A percentile compares a stretch with the other conserved stretches of the same genome.
Evolutionary conservation across 176 grass and related monocot species (phyloP).

Genomic region (Dactylis glomerata): DNA sequence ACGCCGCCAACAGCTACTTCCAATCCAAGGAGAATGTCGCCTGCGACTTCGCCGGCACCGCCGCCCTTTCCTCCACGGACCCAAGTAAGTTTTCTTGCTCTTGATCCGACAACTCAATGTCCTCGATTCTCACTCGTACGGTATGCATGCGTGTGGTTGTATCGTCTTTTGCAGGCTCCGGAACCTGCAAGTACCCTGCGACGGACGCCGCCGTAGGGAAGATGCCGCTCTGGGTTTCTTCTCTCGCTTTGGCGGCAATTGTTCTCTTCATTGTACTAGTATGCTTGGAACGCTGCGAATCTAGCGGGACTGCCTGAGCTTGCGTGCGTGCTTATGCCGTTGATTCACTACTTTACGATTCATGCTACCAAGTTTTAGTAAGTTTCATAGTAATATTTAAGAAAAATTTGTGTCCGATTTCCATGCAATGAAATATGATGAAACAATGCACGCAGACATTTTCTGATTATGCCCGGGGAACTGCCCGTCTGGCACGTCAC

Average conservation of each 20-base stretch:
- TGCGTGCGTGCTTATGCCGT: no score
- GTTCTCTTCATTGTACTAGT: background rate
- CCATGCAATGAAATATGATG: no score
- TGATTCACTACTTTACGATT: no score
- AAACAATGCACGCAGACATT: no score
- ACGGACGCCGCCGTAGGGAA: background rate
- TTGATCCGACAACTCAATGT: background rate
- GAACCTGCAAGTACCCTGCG: constrained; percentile 60
- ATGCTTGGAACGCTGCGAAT: no score
- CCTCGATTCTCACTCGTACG: background rate
- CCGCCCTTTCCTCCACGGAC: constrained; percentile 28
- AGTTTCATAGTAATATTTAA: no score
- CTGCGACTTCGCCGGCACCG: background rate
- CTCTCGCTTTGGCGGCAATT: background rate
- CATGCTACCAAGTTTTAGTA: no score
- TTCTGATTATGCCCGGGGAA: no score
- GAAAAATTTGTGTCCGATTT: no score
- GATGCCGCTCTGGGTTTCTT: background rate
- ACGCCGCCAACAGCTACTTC: constrained; percentile 78
- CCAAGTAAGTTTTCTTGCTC: constrained; percentile 32
- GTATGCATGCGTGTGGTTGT: background rate
- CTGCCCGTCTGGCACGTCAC: no score
- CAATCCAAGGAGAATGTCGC: constrained; percentile 38
- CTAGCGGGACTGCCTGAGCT: no score
- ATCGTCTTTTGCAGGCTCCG: constrained; percentile 17